phyloP scores from a whole-genome alignment of 2,329 filamentous ascomycete genomes.

The Cercospora sojina region DNA sequence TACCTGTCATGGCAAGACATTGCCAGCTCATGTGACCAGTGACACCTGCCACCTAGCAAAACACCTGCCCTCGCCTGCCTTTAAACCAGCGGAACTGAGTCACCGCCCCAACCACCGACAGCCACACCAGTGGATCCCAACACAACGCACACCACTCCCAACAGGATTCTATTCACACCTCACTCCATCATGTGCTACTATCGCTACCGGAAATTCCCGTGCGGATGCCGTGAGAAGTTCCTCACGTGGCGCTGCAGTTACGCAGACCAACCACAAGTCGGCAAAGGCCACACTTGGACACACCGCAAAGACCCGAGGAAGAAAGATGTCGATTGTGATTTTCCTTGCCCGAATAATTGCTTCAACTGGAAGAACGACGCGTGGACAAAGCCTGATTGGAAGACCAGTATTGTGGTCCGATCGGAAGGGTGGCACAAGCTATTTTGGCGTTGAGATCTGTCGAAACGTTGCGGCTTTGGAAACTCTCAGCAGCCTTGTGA shows the following conservation, averaged over 20 bases:
- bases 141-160: constrained; percentile 1
- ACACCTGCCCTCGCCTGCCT: not conserved
- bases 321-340: constrained; percentile 1
- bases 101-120: not conserved
- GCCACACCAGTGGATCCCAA: constrained; percentile 3
- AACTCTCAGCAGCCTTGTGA: not conserved
- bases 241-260: constrained; percentile 13
- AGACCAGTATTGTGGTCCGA: constrained; percentile 8
- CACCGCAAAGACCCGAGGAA: constrained; percentile 7
- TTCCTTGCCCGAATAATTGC: constrained; percentile 2
- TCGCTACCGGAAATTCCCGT: constrained; percentile 11
- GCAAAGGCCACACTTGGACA: constrained; percentile 10
- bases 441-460: not conserved
- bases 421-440: constrained; percentile 7
- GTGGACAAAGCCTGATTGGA: constrained; percentile 14
- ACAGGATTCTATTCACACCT: not conserved
- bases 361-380: constrained; percentile 3
- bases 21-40: constrained; percentile 7
- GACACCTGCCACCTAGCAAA: constrained; percentile 1
- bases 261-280: constrained; percentile 5
- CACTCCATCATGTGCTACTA: constrained; percentile 17
- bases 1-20: not conserved
- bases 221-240: constrained; percentile 16
- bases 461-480: not conserved
- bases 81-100: not conserved